Base-by-base conservation (phyloP, 129 eudicot genomes). In the Erigeron canadensis region DNA sequence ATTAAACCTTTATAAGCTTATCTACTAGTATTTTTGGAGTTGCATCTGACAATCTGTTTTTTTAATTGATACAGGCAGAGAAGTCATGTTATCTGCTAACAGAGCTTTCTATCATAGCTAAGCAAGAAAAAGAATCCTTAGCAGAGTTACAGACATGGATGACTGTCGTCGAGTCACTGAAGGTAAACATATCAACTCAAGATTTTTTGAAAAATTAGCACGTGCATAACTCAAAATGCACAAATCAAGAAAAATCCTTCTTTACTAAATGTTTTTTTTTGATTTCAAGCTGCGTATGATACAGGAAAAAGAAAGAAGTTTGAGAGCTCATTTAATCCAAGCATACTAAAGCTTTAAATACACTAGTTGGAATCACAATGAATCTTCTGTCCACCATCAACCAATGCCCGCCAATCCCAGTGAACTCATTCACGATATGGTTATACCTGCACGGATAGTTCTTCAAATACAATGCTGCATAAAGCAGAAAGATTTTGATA, bases 251-350 rank as follows among this genome's bases (percentile, higher is more conserved):
- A 69, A 47, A 4, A 0, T 12, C 28, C 18, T 17, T 18, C 8
- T 71, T 51, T 16, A 42, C 41, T 65, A 13, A 42, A 13, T 11
- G 38, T 23, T 66, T 44, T 23, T 66, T 44, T 34, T 23, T 71
- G 19, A 59, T 58, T 47, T 48, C 57, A 61, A 74, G 63, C 28
- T 23, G 8, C 18, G 37, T 13, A 44, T 74, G 71, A 45, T 77
- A 79, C 87, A 86, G 90, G 85, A 70, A 7, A 42, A 67, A 50
- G 87, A 83, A 73, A 75, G 28, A 74, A 83, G 84, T 54, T 75
- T 86, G 21, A 74, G 63, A 42, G 81, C 79, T 40, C 84, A 83
- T 67, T 16, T 74, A 23, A 28, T 86, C 18, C 87, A 80, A 75
- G 55, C 2, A 6, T 21, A 58, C 51, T 76, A 55, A 68, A 68